Percentiles rank a stretch among this genome's conserved stretches.
Conservation (phyloP, 164 flowering plant genomes). For the Dillenia suffruticosa region DNA sequence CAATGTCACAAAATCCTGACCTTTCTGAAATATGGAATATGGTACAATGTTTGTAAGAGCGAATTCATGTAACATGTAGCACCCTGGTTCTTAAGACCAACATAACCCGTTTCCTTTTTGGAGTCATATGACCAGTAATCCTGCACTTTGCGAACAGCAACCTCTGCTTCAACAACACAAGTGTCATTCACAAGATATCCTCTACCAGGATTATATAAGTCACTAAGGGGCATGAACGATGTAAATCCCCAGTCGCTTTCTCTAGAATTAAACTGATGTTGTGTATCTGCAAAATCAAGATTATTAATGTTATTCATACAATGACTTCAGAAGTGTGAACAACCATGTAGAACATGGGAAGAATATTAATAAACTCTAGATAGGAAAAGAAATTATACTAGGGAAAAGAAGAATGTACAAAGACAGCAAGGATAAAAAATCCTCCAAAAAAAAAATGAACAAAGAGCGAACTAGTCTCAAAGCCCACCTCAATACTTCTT, state of each 20-base stretch:
- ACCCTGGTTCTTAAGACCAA: slow-evolving; percentile 95
- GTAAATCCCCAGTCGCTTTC: slow-evolving; percentile 96
- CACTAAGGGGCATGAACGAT: slow-evolving; percentile 87
- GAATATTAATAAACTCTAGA: too few species aligned
- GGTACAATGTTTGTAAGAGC: slow-evolving; percentile 81
- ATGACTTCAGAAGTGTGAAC: too few species aligned
- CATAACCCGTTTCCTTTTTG: slow-evolving; percentile 93
- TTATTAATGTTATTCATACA: too few species aligned
- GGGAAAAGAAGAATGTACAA: too few species aligned
- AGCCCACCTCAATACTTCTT: too few species aligned
- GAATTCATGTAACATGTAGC: slow-evolving; percentile 99
- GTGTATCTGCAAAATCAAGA: slow-evolving; percentile 55
- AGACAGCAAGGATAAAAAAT: too few species aligned
- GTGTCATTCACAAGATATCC: slow-evolving; percentile 81
- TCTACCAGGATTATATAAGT: slow-evolving; percentile 67
- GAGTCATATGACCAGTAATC: slow-evolving; percentile 92
- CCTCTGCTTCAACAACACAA: slow-evolving; percentile 72
- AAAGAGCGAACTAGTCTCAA: too few species aligned
- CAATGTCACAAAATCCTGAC: slow-evolving; percentile 22
- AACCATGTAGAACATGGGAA: too few species aligned
- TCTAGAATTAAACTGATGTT: slow-evolving; percentile 82
- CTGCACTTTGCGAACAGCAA: slow-evolving; percentile 61
- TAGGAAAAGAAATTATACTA: too few species aligned
- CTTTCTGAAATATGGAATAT: slow-evolving; percentile 90
- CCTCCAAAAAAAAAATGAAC: too few species aligned